These are phyloP conservation scores for Zymoseptoria pseudotritici DNA, from an alignment of 2,329 filamentous ascomycete genomes.

Conservation along the genomic window DNA sequence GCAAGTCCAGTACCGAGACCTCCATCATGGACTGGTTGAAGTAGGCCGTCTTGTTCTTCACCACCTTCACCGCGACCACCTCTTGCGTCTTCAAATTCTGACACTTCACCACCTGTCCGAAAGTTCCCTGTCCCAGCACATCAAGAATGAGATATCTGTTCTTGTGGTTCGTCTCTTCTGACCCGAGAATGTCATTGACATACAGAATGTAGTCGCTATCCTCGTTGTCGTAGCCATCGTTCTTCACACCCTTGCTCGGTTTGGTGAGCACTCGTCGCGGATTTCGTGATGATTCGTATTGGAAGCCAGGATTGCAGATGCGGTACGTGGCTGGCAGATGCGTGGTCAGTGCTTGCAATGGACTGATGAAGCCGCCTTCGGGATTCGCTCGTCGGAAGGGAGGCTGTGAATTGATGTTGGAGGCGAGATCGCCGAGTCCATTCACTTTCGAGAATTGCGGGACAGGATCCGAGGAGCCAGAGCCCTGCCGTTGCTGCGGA, in stretches of 20 bases:
- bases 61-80: constrained; percentile 96
- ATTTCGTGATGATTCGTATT: constrained; percentile 97
- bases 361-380: constrained; percentile 96
- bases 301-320: constrained; percentile 96
- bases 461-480: constrained; percentile 46
- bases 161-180: constrained; percentile 97
- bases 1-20: constrained; percentile 89
- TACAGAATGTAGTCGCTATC: constrained; percentile 99
- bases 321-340: constrained; percentile 93
- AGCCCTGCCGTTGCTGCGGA: constrained; percentile 34
- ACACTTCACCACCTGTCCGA: constrained; percentile 97
- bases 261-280: constrained; percentile 93
- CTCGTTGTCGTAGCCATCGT: constrained; percentile 97
- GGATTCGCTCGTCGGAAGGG: constrained; percentile 89
- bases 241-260: constrained; percentile 96
- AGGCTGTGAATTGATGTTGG: constrained; percentile 79
- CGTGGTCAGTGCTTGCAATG: constrained; percentile 87
- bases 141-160: constrained; percentile 96
- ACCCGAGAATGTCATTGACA: constrained; percentile 96
- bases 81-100: constrained; percentile 98
- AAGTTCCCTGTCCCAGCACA: constrained; percentile 93
- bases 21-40: constrained; percentile 99
- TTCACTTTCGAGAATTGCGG: constrained; percentile 81
- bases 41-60: constrained; percentile 97
- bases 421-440: constrained; percentile 64